phyloP scores from a whole-genome alignment of 2,329 filamentous ascomycete genomes.

The Alternaria gansuensis region DNA sequence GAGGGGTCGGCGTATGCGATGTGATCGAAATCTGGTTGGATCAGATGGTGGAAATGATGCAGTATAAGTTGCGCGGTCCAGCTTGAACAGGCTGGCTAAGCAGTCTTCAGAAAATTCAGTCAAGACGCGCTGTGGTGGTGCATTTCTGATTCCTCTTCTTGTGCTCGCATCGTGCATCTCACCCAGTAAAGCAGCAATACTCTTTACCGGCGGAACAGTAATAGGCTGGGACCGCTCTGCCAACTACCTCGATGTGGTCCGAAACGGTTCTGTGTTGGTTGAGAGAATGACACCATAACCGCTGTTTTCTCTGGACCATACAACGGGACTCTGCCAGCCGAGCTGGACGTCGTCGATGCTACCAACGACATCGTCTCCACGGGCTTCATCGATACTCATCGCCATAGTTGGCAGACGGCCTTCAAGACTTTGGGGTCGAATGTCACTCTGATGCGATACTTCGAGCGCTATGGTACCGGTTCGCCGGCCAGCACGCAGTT shows the following conservation, averaged over 20 bases:
- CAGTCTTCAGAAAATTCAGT: not conserved
- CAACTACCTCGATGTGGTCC: conserved; percentile 51
- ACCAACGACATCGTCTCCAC: conserved; percentile 62
- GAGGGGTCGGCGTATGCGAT: conserved; percentile 5
- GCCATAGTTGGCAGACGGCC: conserved; percentile 61
- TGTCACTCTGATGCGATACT: conserved; percentile 48
- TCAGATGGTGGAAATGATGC: not conserved
- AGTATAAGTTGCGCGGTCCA: conserved; percentile 12
- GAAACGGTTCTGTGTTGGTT: conserved; percentile 56
- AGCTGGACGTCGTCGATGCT: conserved; percentile 55
- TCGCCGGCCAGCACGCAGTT: conserved; percentile 15
- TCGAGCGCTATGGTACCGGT: conserved; percentile 24
- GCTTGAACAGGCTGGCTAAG: not conserved
- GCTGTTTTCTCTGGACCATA: conserved; percentile 16
- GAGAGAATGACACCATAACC: conserved; percentile 51
- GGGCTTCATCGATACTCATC: conserved; percentile 67
- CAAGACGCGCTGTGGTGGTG: conserved; percentile 6
- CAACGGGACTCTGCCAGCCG: conserved; percentile 29
- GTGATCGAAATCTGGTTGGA: conserved; percentile 4
- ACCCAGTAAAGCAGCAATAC: conserved; percentile 11
- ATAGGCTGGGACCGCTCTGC: conserved; percentile 53
- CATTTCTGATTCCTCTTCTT: conserved; percentile 3
- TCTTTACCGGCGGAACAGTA: conserved; percentile 50
- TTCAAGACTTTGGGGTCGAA: conserved; percentile 64
- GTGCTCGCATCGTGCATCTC: conserved; percentile 10